Evolutionary conservation across 768 basidiomycete species (phyloP).

Genomic region (Calocera cornea): DNA sequence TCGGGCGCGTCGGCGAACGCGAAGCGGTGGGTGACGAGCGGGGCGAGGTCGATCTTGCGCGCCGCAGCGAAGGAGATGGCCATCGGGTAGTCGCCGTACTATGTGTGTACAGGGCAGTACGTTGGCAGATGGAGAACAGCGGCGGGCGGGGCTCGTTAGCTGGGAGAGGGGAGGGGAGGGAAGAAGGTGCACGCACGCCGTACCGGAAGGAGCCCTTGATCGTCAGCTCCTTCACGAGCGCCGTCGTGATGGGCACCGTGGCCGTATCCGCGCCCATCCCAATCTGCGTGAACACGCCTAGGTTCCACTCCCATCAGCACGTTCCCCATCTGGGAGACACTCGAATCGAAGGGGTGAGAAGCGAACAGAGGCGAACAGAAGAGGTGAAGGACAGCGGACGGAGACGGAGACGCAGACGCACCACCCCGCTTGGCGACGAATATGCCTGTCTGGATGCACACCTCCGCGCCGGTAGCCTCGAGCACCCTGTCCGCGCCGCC

Average conservation of each 20-base stretch:
- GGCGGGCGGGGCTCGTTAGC: background rate
- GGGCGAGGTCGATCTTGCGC: slow-evolving; percentile 73
- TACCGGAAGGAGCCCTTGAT: slow-evolving; percentile 88
- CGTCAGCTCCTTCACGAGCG: slow-evolving; percentile 64
- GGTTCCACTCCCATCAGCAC: background rate
- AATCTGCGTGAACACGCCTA: slow-evolving; percentile 40
- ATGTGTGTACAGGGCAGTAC: too few species aligned
- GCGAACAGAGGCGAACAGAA: too few species aligned
- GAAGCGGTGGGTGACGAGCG: slow-evolving; percentile 77
- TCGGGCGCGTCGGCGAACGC: slow-evolving; percentile 59
- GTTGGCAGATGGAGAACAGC: too few species aligned
- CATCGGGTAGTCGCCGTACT: slow-evolving; percentile 53
- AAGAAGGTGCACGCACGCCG: slow-evolving; percentile 31
- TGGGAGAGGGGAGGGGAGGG: background rate
- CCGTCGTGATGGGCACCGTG: slow-evolving; percentile 51
- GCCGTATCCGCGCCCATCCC: slow-evolving; percentile 77
- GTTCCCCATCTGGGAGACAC: background rate
- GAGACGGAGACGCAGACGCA: too few species aligned
- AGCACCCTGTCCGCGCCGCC: slow-evolving; percentile 71
- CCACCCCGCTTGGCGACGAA: slow-evolving; percentile 54
- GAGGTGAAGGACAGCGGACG: too few species aligned
- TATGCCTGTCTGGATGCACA: slow-evolving; percentile 77
- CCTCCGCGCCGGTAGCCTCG: slow-evolving; percentile 87
- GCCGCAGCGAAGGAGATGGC: slow-evolving; percentile 71
- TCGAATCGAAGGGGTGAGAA: too few species aligned